phyloP scores from a whole-genome alignment of 805 yeast species.

The Candida stauntonica region DNA sequence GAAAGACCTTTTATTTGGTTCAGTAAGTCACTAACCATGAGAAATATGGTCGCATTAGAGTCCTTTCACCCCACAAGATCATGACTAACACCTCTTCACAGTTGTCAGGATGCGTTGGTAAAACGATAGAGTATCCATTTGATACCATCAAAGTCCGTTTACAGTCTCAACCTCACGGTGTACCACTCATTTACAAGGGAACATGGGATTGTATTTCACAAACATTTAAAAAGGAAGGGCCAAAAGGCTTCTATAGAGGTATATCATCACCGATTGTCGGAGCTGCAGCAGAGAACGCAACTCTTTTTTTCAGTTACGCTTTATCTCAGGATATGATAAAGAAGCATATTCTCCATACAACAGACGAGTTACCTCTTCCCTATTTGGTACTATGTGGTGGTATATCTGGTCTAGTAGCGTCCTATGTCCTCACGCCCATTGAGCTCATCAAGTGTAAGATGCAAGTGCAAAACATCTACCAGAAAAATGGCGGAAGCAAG shows the following conservation, averaged over 20 bases:
- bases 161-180: constrained; percentile 63
- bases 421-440: constrained; percentile 85
- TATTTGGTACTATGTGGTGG: constrained; percentile 68
- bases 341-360: constrained; percentile 14
- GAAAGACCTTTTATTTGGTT: constrained; percentile 34
- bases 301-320: constrained; percentile 65
- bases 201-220: constrained; percentile 62
- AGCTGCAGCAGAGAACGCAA: constrained; percentile 86
- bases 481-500: constrained; percentile 22
- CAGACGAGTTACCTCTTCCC: constrained; percentile 32
- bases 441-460: constrained; percentile 84
- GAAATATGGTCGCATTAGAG: not conserved
- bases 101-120: constrained; percentile 75
- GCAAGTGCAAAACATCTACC: constrained; percentile 55
- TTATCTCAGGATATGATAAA: constrained; percentile 38
- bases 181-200: constrained; percentile 45
- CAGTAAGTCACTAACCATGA: constrained; percentile 20
- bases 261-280: constrained; percentile 79
- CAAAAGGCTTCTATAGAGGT: constrained; percentile 77
- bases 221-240: constrained; percentile 67
- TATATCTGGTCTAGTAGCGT: constrained; percentile 74
- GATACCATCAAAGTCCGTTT: constrained; percentile 89
- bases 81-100: constrained; percentile 4
- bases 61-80: not conserved
- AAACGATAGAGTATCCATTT: constrained; percentile 84